These are phyloP conservation scores for Fusarium penzigii DNA, from an alignment of 2,329 filamentous ascomycete species.

Conservation along the genomic window DNA sequence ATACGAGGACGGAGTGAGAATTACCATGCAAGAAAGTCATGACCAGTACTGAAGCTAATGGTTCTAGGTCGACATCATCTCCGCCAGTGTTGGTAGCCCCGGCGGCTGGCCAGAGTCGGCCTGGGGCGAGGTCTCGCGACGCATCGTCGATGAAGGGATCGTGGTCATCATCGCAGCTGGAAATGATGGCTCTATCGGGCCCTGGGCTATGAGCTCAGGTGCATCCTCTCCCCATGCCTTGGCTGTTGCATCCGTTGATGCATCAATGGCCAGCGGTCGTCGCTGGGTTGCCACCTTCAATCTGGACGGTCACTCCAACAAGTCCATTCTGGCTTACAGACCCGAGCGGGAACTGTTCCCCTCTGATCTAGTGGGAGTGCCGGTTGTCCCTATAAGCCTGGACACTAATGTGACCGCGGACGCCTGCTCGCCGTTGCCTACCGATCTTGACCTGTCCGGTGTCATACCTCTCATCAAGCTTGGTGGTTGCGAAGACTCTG, in stretches of 20 bases:
- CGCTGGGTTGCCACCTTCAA: conserved; percentile 32
- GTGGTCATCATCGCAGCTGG: conserved; percentile 46
- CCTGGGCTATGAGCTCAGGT: conserved; percentile 43
- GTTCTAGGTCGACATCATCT: conserved; percentile 36
- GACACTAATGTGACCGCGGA: conserved; percentile 28
- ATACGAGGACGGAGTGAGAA: conserved; percentile 29
- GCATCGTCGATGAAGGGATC: conserved; percentile 42
- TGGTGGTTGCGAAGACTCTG: conserved; percentile 31
- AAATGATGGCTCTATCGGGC: conserved; percentile 43
- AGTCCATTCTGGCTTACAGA: conserved; percentile 34
- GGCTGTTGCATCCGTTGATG: conserved; percentile 45
- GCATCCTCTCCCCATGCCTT: conserved; percentile 44
- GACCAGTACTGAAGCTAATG: no score
- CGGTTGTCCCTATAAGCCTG: conserved; percentile 27
- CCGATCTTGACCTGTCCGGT: conserved; percentile 14
- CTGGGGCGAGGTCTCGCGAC: conserved; percentile 34
- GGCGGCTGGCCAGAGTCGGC: conserved; percentile 31
- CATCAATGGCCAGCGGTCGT: conserved; percentile 10
- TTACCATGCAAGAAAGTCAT: no score
- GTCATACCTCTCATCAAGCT: conserved; percentile 32
- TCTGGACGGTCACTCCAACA: conserved; percentile 24
- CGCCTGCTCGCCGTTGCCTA: conserved; percentile 30
- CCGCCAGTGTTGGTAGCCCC: conserved; percentile 30
- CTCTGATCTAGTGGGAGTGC: conserved; percentile 36
- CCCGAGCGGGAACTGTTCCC: conserved; percentile 37